Evolutionary conservation across 2,329 filamentous ascomycete species (phyloP).

Genomic region (Myriosclerotinia duriaeana): DNA sequence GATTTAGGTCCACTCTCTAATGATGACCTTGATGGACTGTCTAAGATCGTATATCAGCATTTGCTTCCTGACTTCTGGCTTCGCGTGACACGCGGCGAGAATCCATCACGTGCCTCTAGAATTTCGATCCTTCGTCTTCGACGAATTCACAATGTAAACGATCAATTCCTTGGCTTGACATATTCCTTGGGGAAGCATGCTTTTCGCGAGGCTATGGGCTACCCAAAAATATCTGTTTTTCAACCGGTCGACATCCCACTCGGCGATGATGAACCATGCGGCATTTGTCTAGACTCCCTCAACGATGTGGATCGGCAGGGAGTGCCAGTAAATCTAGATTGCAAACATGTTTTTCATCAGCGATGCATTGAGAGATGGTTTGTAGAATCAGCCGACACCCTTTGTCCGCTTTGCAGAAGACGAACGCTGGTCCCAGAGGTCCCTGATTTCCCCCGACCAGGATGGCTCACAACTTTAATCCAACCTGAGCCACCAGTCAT

Average conservation of each 20-base stretch:
- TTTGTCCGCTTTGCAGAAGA: not conserved
- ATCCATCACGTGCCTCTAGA: not conserved
- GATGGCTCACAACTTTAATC: not conserved
- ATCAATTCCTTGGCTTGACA: not conserved
- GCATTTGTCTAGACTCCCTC: not conserved
- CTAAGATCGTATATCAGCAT: not conserved
- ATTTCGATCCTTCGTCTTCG: not conserved
- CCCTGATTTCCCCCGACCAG: not conserved
- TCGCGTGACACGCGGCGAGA: not conserved
- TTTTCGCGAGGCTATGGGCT: not conserved
- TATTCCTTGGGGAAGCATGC: too few relatives aligned
- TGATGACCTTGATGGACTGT: not conserved
- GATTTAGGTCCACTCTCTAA: not conserved
- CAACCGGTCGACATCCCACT: not conserved
- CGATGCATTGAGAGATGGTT: not conserved
- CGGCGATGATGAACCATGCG: not conserved
- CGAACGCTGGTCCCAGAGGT: too few relatives aligned
- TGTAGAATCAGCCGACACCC: not conserved
- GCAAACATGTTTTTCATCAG: not conserved
- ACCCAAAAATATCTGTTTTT: rapidly evolving
- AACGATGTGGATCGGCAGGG: not conserved
- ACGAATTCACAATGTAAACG: not conserved
- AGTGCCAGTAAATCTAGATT: not conserved
- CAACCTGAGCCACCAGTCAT: too few relatives aligned
- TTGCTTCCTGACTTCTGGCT: not conserved